Conservation (phyloP, 2,329 filamentous ascomycete species). For the Hortaea werneckii region DNA sequence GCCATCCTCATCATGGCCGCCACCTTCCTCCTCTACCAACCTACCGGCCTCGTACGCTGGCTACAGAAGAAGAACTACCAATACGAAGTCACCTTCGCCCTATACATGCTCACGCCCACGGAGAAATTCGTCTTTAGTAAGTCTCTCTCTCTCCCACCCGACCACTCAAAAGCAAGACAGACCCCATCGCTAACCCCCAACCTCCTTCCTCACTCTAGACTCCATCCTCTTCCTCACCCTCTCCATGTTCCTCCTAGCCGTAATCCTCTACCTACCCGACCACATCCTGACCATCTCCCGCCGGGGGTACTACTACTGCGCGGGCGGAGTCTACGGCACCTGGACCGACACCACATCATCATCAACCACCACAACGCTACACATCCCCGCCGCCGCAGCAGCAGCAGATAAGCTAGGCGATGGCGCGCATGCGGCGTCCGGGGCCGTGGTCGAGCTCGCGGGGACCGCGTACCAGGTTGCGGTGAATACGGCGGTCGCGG, state of each 20-base stretch:
- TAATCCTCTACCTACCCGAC: conserved; percentile 84
- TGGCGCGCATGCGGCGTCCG: background rate
- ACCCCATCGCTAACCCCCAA: background rate
- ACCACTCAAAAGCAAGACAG: background rate
- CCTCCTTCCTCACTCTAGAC: conserved; percentile 44
- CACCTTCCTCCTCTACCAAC: conserved; percentile 31
- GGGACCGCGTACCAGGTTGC: conserved; percentile 14
- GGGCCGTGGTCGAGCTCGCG: conserved; percentile 10
- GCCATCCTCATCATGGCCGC: conserved; percentile 54
- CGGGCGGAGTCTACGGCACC: conserved; percentile 49
- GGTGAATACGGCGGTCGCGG: conserved; percentile 8
- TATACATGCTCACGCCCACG: conserved; percentile 94
- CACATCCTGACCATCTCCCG: conserved; percentile 74
- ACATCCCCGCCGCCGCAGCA: conserved; percentile 1
- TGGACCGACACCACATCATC: conserved; percentile 3
- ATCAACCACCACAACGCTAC: background rate
- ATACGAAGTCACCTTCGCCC: conserved; percentile 90
- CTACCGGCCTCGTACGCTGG: conserved; percentile 62
- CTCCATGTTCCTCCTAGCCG: conserved; percentile 75
- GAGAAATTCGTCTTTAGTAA: conserved; percentile 97
- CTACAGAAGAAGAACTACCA: conserved; percentile 93
- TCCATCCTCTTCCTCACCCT: conserved; percentile 84
- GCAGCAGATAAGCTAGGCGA: conserved; percentile 4
- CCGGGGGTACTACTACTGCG: conserved; percentile 90
- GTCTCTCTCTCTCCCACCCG: conserved; percentile 26